Base-by-base conservation (phyloP, 2,329 filamentous ascomycete species). In the Fusarium hostae region DNA sequence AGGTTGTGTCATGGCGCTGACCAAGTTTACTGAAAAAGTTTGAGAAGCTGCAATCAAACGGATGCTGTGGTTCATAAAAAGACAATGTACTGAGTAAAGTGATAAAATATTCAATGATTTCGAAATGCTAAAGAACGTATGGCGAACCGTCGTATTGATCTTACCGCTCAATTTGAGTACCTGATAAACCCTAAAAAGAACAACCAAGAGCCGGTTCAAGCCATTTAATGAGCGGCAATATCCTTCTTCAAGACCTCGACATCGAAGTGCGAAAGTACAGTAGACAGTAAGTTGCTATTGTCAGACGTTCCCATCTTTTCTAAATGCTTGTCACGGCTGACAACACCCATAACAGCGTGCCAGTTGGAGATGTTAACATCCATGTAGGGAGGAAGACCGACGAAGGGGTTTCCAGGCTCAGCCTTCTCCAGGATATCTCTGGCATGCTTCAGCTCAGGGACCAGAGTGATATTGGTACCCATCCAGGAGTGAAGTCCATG, bases 401-500 rank as follows among this genome's bases (percentile, higher is more conserved):
- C 55, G 11, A 63, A 63, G 0, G 60, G 60, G 1, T 60, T 63
- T 11, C 44, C 39, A 1, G 7, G 6, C 5, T 63, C 30, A 12
- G 20, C 20, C 24, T 50, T 37, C 12, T 37, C 30, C 4, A 63
- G 39, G 3, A 63, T 60, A 6, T 51, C 30, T 15, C 32, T 63
- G 5, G 60, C 55, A 37, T 63, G 43, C 12, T 37, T 12, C 5
- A 63, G 35, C 16, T 60, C 55, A 9, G 55, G 55, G 7, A 60
- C 39, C 9, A 62, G 5, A 26, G 54, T 26, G 7, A 34, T 22
- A 3, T 63, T 63, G 8, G 37, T 44, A 2, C 60, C 60, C 55
- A 63, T 63, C 60, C 55, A 63, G 2, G 55, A 44, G 39, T 63
- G 55, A 12, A 63, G 60, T 1, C 44, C 44, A 44, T 63, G 55